Percentiles rank a stretch among this genome's conserved stretches.
These are phyloP conservation scores for Cytospora leucostoma DNA, from an alignment of 2,329 filamentous ascomycete genomes.

Conservation along the genomic window DNA sequence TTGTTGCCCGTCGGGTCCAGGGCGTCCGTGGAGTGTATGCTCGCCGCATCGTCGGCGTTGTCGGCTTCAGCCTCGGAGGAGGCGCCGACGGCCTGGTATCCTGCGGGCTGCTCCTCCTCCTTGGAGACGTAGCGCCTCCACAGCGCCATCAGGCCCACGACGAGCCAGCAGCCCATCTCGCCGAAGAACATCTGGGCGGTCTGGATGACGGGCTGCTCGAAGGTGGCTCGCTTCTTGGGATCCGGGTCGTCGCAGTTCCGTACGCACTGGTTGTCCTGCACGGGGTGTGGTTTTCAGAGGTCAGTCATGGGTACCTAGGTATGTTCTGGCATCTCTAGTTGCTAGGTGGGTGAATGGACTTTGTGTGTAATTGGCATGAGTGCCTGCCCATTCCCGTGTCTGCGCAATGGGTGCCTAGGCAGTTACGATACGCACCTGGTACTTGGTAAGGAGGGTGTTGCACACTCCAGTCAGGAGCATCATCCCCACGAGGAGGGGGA, in stretches of 20 bases:
- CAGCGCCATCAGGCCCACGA: conserved; percentile 70
- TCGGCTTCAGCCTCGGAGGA: conserved; percentile 48
- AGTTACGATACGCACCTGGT: conserved; percentile 77
- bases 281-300: not conserved
- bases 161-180: conserved; percentile 94
- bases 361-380: too few relatives aligned
- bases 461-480: conserved; percentile 96
- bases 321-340: too few relatives aligned
- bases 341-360: too few relatives aligned
- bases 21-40: conserved; percentile 45
- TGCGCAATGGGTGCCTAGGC: too few relatives aligned
- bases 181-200: conserved; percentile 98
- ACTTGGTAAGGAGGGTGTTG: conserved; percentile 96
- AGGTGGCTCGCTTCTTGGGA: conserved; percentile 66
- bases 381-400: too few relatives aligned
- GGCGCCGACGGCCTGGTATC: conserved; percentile 66
- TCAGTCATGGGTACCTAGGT: not conserved
- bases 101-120: conserved; percentile 45
- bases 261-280: conserved; percentile 93
- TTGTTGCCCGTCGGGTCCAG: conserved; percentile 45
- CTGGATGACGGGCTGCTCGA: conserved; percentile 95
- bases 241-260: conserved; percentile 77
- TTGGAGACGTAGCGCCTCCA: conserved; percentile 59
- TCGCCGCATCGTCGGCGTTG: conserved; percentile 49
- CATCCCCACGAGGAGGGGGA: conserved; percentile 89